phyloP scores from a whole-genome alignment of 768 basidiomycete species.

The Boletus reticuloceps region DNA sequence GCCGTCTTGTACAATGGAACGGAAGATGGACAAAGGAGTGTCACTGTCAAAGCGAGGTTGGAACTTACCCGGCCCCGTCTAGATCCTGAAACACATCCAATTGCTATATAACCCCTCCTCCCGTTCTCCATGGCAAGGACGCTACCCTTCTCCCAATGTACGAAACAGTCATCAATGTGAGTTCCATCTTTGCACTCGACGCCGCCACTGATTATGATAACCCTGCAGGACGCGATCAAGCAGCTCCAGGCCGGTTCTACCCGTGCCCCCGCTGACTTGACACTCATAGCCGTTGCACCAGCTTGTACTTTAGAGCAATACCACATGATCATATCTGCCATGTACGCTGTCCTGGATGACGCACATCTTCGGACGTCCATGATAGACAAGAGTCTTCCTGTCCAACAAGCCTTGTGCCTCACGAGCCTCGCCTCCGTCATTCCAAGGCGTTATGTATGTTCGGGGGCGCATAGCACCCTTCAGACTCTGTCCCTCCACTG shows the following conservation, averaged over 20 bases:
- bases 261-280: constrained; percentile 15
- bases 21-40: too few species aligned
- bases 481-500: constrained; percentile 15
- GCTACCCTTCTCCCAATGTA: constrained; percentile 9
- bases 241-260: constrained; percentile 24
- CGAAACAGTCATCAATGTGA: constrained; percentile 19
- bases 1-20: too few species aligned
- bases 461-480: background rate
- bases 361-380: constrained; percentile 16
- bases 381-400: constrained; percentile 9
- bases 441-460: background rate
- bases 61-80: too few species aligned
- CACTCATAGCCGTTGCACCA: constrained; percentile 18
- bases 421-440: constrained; percentile 15
- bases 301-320: constrained; percentile 19
- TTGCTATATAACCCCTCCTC: background rate
- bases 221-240: constrained; percentile 16
- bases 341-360: constrained; percentile 20
- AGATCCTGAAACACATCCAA: too few species aligned
- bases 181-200: background rate
- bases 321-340: constrained; percentile 14
- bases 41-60: too few species aligned
- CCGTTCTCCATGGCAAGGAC: background rate
- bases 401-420: constrained; percentile 21
- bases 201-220: background rate